Percentiles rank a stretch among this genome's conserved stretches.
phyloP scores from a whole-genome alignment of 2,329 filamentous ascomycete species.

The Microsporum audouinii region DNA sequence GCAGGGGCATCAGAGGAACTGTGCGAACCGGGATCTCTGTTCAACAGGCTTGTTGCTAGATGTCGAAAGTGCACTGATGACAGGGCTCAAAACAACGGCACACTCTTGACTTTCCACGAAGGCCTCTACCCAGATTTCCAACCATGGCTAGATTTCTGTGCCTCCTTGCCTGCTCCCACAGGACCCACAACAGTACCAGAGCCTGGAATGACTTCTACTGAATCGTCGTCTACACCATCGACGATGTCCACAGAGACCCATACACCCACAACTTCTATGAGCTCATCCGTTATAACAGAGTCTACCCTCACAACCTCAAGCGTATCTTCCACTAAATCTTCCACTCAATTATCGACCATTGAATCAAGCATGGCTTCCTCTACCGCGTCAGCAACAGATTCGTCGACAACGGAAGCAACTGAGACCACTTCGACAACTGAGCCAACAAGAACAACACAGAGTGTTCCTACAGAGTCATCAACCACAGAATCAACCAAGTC shows the following conservation, averaged over 20 bases:
- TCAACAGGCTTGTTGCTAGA: background rate
- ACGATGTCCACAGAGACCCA: background rate
- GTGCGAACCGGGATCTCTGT: background rate
- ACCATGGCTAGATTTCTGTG: background rate
- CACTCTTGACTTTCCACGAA: background rate
- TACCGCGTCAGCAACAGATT: background rate
- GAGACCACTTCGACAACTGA: background rate
- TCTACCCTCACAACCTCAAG: background rate
- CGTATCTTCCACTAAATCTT: background rate
- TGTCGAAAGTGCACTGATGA: background rate
- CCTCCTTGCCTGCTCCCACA: background rate
- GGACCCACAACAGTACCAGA: background rate
- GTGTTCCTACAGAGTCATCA: background rate
- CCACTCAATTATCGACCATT: background rate
- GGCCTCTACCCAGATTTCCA: background rate
- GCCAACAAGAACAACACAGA: background rate
- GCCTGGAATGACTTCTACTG: conserved; percentile 1
- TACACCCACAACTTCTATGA: background rate
- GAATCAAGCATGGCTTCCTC: background rate
- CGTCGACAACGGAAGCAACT: background rate
- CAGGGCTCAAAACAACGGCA: background rate
- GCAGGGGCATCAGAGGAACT: conserved; percentile 27
- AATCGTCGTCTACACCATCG: background rate
- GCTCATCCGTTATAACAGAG: background rate
- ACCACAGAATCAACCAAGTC: background rate